Evolutionary conservation across 768 basidiomycete genomes (phyloP).

Genomic region (Mycena rebaudengoi): DNA sequence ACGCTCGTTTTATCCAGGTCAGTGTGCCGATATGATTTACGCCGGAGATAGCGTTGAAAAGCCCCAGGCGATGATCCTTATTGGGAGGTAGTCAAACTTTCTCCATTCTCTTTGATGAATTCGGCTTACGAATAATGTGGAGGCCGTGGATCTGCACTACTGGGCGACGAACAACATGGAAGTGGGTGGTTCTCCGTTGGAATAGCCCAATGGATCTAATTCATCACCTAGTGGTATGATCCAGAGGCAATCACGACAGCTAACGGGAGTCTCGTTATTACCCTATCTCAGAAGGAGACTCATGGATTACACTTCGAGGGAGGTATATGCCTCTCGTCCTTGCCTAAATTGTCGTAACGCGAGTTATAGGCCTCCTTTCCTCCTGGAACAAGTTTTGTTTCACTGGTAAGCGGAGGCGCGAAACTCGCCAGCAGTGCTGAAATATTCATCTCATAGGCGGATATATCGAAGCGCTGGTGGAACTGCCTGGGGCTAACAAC

Average conservation of each 20-base stretch:
- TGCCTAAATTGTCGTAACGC: not conserved
- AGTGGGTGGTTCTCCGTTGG: slow-evolving; percentile 8
- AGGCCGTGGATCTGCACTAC: too few species aligned
- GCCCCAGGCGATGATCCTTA: slow-evolving; percentile 14
- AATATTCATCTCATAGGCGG: not conserved
- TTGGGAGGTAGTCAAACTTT: slow-evolving; percentile 14
- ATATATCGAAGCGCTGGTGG: slow-evolving; percentile 70
- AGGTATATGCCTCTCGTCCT: slow-evolving; percentile 26
- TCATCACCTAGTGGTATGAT: slow-evolving; percentile 15
- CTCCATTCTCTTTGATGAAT: not conserved
- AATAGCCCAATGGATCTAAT: not conserved
- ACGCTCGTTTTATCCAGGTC: slow-evolving; percentile 61
- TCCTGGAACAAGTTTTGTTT: slow-evolving; percentile 91
- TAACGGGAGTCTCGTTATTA: slow-evolving; percentile 60
- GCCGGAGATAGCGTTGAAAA: not conserved
- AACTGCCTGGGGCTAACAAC: slow-evolving; percentile 71
- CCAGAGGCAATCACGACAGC: slow-evolving; percentile 54
- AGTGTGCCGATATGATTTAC: slow-evolving; percentile 21
- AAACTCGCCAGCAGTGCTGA: too few species aligned
- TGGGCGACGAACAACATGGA: slow-evolving; percentile 23
- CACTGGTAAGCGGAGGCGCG: slow-evolving; percentile 68
- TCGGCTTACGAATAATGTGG: not conserved
- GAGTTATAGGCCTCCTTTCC: slow-evolving; percentile 18
- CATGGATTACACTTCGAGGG: slow-evolving; percentile 57
- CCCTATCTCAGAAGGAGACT: slow-evolving; percentile 53